phyloP scores from a whole-genome alignment of 2,329 filamentous ascomycete species.

The Colletotrichum godetiae region DNA sequence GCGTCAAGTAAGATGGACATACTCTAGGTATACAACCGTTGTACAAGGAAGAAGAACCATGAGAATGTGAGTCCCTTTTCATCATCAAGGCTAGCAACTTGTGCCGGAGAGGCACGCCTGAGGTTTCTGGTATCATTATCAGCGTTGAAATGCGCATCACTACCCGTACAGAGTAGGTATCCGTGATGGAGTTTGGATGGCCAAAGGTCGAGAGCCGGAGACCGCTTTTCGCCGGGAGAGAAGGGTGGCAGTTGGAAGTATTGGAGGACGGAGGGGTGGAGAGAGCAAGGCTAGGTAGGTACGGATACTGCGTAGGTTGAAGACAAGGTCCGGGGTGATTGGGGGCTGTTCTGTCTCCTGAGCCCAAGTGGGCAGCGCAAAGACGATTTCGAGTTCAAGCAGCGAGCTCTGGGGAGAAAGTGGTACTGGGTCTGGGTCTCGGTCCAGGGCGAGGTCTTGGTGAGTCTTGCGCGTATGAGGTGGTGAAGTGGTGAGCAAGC shows the following conservation, averaged over 20 bases:
- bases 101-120: neutral
- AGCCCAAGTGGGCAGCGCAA: neutral
- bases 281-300: neutral
- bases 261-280: neutral
- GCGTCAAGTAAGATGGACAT: neutral
- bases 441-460: neutral
- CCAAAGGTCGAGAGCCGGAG: neutral
- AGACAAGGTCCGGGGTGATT: too few species aligned
- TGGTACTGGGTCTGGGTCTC: neutral
- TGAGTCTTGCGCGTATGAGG: neutral
- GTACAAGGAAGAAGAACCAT: neutral
- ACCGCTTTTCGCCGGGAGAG: neutral
- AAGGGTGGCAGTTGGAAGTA: neutral
- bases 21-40: neutral
- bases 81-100: neutral
- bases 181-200: neutral
- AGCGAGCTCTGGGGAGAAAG: neutral
- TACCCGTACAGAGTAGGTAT: neutral
- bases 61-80: neutral
- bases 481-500: neutral
- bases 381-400: neutral
- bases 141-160: neutral
- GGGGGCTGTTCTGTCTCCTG: neutral
- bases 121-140: neutral
- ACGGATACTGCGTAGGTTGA: too few species aligned